Conservation (phyloP, 164 flowering plant genomes). For the Macadamia integrifolia region DNA sequence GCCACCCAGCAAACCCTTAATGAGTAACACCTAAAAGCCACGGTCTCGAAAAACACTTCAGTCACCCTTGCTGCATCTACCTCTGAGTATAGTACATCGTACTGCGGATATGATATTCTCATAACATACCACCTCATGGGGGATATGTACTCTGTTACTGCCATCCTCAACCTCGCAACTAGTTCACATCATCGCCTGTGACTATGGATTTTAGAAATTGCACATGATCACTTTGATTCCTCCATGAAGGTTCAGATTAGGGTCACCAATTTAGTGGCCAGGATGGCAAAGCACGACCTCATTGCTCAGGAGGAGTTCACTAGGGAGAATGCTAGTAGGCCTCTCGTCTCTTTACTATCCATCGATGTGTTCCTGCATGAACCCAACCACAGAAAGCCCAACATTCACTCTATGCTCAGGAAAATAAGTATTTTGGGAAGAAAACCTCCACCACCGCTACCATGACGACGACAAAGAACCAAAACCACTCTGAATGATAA, state of each 20-base stretch:
- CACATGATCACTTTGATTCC: slow-evolving; percentile 40
- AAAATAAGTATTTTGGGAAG: slow-evolving; percentile 36
- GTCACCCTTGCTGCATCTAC: too few species aligned
- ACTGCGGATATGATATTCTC: too few species aligned
- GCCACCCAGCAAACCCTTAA: too few species aligned
- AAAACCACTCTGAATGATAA: background rate
- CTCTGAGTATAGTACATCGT: too few species aligned
- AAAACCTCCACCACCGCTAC: background rate
- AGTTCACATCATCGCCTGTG: slow-evolving; percentile 29
- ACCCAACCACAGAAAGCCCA: slow-evolving; percentile 31
- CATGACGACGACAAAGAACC: background rate
- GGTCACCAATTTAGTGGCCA: slow-evolving; percentile 53
- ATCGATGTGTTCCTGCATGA: slow-evolving; percentile 39
- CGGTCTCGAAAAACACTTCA: too few species aligned
- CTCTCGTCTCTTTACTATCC: slow-evolving; percentile 49
- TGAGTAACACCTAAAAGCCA: too few species aligned
- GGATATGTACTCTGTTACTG: slow-evolving; percentile 26
- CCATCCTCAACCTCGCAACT: slow-evolving; percentile 37
- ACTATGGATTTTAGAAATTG: slow-evolving; percentile 43
- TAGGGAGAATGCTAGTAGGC: slow-evolving; percentile 52
- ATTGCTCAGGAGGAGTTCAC: slow-evolving; percentile 60
- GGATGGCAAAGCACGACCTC: slow-evolving; percentile 46
- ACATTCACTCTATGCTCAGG: slow-evolving; percentile 59
- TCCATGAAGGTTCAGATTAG: slow-evolving; percentile 47
- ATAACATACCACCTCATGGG: too few species aligned